A percentile compares a stretch with the other conserved stretches of the same genome.
phyloP scores from a whole-genome alignment of 2,329 filamentous ascomycete genomes.

The Trichophyton mentagrophytes region DNA sequence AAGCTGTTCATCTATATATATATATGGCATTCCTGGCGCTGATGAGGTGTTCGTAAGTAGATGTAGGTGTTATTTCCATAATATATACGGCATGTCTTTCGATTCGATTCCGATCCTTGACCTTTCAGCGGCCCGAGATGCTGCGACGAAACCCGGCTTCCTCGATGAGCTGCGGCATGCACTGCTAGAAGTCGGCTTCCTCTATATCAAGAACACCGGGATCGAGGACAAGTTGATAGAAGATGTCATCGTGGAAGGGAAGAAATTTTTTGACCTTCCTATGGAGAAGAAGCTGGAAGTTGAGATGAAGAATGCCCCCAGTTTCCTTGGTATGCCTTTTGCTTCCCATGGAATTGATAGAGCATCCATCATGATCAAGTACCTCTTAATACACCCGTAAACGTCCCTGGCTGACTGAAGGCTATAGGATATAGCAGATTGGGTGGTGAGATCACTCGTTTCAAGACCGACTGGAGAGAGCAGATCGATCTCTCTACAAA shows the following conservation, averaged over 20 bases:
- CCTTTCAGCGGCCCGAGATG: constrained; percentile 51
- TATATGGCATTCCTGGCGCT: no score
- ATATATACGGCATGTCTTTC: constrained; percentile 48
- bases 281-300: constrained; percentile 61
- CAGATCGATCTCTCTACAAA: constrained; percentile 78
- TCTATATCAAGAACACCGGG: constrained; percentile 72
- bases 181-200: constrained; percentile 73
- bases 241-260: constrained; percentile 54
- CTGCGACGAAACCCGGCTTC: constrained; percentile 58
- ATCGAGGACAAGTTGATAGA: constrained; percentile 53
- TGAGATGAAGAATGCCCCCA: constrained; percentile 61
- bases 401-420: background rate
- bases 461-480: constrained; percentile 65
- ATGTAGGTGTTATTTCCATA: background rate
- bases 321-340: constrained; percentile 57
- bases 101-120: constrained; percentile 65
- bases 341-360: background rate
- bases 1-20: background rate
- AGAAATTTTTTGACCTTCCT: constrained; percentile 64
- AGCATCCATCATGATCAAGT: background rate
- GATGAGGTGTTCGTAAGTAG: background rate
- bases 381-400: no score
- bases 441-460: constrained; percentile 54
- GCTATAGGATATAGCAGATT: constrained; percentile 30
- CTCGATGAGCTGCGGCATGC: constrained; percentile 59